Percentiles rank a stretch among this genome's conserved stretches.
Conservation (phyloP, 1,284 basidiomycete species). For the Tilletia indica region DNA sequence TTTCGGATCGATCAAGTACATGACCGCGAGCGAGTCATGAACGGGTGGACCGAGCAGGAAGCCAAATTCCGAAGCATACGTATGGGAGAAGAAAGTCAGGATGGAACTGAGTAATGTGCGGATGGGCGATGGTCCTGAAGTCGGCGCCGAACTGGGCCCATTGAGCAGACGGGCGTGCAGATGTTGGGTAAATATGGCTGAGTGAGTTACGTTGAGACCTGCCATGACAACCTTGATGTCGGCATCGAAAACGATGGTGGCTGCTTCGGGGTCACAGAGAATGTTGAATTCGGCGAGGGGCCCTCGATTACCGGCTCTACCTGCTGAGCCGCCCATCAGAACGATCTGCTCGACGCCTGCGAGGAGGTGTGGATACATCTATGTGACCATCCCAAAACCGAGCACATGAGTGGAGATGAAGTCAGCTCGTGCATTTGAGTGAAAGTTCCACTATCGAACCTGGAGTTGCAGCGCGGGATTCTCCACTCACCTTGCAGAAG, state of each 20-base stretch:
- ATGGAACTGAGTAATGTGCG: slow-evolving; percentile 37
- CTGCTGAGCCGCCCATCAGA: slow-evolving; percentile 47
- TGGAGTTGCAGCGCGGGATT: background rate
- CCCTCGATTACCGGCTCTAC: slow-evolving; percentile 39
- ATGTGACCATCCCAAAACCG: too few species aligned
- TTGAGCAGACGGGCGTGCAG: slow-evolving; percentile 8
- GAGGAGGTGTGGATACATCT: slow-evolving; percentile 35
- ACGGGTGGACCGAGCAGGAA: slow-evolving; percentile 45
- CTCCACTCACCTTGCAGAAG: slow-evolving; percentile 28
- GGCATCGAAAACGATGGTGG: slow-evolving; percentile 42
- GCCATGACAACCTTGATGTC: slow-evolving; percentile 46
- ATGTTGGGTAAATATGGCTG: slow-evolving; percentile 7
- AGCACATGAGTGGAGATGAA: too few species aligned
- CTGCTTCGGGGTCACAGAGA: slow-evolving; percentile 48
- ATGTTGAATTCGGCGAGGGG: slow-evolving; percentile 48
- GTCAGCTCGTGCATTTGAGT: too few species aligned
- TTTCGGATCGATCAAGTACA: slow-evolving; percentile 44
- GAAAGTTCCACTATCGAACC: too few species aligned
- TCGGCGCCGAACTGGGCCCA: slow-evolving; percentile 8
- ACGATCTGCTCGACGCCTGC: slow-evolving; percentile 44
- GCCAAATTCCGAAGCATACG: slow-evolving; percentile 42
- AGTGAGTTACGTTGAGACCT: slow-evolving; percentile 49
- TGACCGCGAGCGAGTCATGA: slow-evolving; percentile 47
- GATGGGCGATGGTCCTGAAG: slow-evolving; percentile 31
- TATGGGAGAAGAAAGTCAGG: slow-evolving; percentile 41